Base-by-base conservation (phyloP, 2,329 filamentous ascomycete species). In the Diaporthe ilicicola region DNA sequence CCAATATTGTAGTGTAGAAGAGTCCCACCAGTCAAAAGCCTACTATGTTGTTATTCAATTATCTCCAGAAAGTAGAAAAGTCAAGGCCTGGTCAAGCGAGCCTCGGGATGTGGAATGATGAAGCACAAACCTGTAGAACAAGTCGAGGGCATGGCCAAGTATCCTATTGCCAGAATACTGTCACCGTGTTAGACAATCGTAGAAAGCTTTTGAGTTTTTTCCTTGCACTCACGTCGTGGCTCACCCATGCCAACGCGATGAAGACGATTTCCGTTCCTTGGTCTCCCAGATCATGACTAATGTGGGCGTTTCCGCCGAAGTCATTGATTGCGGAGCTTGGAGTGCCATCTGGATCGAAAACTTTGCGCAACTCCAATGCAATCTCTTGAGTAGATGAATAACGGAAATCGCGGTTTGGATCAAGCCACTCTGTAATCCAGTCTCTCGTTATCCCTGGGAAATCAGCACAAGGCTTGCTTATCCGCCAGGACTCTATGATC, bases 101-200 rank as follows among this genome's bases (percentile, higher is more conserved):
- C 24, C 6, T 37, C 22, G 2, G 29, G 8, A 5, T 6, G 4
- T 10, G 27, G 5, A 48, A 50, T 9, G 37, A 1, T 4, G 15
- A 12, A 37, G 44, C 12, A 50, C 59, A 27, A 24, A 50, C 59
- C 59, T 64, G 15, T 64, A 64, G 44, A 64, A 50, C 44, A 64
- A 22, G 19, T 64, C 24, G 29, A 64, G 27, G n/a, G 59, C 59
- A 19, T 22, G 59, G 4, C 44, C n/a, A 19, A 55, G 32, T 50
- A 64, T 64, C 2, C 44, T 29, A 34, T 64, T 64, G 19, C 59
- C 59, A 27, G 59, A 37, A 19, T 50, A 64, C 59, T 62, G 9
- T 37, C 12, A 24, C 15, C 15, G 13, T 27, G n/a, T n/a, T n/a
- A n/a, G n/a, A n/a, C n/a, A n/a, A n/a, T n/a, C n/a, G n/a, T n/a